Evolutionary conservation across 2,329 filamentous ascomycete species (phyloP).

Genomic region (Coleophoma eucalyptorum): DNA sequence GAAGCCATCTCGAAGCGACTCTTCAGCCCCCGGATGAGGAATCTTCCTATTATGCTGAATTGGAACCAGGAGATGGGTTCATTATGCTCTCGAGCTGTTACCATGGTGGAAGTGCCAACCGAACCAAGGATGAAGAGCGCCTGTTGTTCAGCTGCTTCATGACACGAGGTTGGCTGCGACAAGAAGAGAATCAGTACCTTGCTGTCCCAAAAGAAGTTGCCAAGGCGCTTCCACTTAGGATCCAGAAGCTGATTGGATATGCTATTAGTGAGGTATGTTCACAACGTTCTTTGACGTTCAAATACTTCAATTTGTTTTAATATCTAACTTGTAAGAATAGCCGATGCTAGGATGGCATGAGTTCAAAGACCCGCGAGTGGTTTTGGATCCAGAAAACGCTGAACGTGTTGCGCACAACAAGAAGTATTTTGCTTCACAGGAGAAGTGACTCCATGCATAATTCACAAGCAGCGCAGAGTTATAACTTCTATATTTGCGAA

Average conservation of each 20-base stretch:
- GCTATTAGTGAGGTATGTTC: neutral
- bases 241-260: neutral
- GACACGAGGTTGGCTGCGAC: constrained; percentile 28
- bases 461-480: too few relatives aligned
- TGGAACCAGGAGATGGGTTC: constrained; percentile 10
- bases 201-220: neutral
- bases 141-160: constrained; percentile 29
- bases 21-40: neutral
- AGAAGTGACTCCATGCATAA: too few relatives aligned
- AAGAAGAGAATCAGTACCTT: constrained; percentile 32
- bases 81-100: constrained; percentile 10
- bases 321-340: neutral
- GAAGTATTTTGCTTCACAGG: too few relatives aligned
- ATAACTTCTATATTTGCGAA: too few relatives aligned
- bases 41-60: constrained; percentile 4
- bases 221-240: neutral
- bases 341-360: neutral
- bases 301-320: neutral
- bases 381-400: neutral
- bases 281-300: neutral
- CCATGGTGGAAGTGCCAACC: constrained; percentile 21
- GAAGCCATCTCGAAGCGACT: constrained; percentile 17
- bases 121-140: constrained; percentile 25
- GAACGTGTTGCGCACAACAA: neutral
- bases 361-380: neutral